Evolutionary conservation across 1,284 basidiomycete genomes (phyloP), one percentile per base, ranked within the genome.

Genomic region (Pseudozyma hubeiensis): DNA sequence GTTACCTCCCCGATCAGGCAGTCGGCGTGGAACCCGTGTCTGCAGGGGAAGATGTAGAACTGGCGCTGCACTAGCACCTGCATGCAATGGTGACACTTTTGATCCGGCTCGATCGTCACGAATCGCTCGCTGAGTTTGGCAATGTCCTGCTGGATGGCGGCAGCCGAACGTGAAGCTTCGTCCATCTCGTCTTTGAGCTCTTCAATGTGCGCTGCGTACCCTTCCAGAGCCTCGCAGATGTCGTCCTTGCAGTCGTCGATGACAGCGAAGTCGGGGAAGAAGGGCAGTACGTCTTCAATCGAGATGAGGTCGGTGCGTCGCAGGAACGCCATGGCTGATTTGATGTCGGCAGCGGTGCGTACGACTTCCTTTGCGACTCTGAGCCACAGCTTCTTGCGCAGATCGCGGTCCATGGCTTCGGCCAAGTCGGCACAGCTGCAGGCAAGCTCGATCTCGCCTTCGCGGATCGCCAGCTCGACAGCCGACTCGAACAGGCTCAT

Each of bases 171-270:
- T 9, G 94, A 96, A 10, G 95, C 93, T 59, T 96, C 93, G 80
- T 96, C 92, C 97, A 99, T 99, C 80, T 98, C 96, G 49, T 87
- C 89, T 85, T 96, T 97, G 68, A 99, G 88, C 45, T 87, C 87
- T 71, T 96, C 94, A 61, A 99, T 99, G 77, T 94, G 92, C 8
- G 91, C 88, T 39, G 93, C 93, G 83, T 99, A 99, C 5, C 92
- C 91, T 84, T 99, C 97, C 65, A 99, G 87, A 0, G 97, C 97
- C 62, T 91, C 90, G 72, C 96, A 97, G 76, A 99, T 99, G 86
- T 99, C 95, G 78, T 96, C 93, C 85, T 99, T 99, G 89, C 99
- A 99, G 83, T 98, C 95, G 84, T 99, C 97, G 78, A 99, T 98
- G 71, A 99, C 93, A 13, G 96, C 94, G 85, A 99, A 99, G 86